phyloP scores from a whole-genome alignment of 148 eudicot species.

The Rhododendron ferrugineum region DNA sequence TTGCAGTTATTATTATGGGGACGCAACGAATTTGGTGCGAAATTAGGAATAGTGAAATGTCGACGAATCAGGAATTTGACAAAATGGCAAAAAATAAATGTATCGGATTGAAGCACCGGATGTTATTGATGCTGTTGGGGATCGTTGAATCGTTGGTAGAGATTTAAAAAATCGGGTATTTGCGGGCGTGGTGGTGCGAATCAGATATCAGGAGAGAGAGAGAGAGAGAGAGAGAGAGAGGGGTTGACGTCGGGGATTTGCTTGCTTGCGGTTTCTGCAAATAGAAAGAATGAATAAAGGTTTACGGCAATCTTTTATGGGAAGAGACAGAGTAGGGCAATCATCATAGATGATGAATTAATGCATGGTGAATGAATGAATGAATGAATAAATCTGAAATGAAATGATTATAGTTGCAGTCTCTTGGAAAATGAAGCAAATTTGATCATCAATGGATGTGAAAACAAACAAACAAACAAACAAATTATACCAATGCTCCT shows the following conservation, averaged over 20 bases:
- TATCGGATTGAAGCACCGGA: background rate
- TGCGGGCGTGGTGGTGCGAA: background rate
- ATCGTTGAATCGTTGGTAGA: background rate
- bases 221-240: slow-evolving; percentile 3
- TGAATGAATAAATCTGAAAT: too few species aligned
- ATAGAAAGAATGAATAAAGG: background rate
- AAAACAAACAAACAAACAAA: too few species aligned
- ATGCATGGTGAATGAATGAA: background rate
- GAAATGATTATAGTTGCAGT: too few species aligned
- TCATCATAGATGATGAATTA: background rate
- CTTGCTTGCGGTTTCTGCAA: background rate
- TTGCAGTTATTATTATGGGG: background rate
- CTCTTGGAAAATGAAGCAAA: background rate
- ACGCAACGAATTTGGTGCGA: background rate
- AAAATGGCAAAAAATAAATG: background rate
- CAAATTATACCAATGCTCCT: too few species aligned
- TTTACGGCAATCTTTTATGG: background rate
- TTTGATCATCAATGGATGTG: too few species aligned
- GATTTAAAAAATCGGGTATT: background rate
- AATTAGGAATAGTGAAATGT: background rate
- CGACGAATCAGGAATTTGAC: background rate
- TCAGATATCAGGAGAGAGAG: background rate
- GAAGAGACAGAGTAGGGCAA: background rate
- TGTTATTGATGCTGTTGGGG: background rate
- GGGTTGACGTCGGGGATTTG: slow-evolving; percentile 2